A percentile compares a stretch with the other conserved stretches of the same genome.
These are phyloP conservation scores for Xerocomus potaroensis DNA, from an alignment of 768 basidiomycete species.

Conservation along the genomic window DNA sequence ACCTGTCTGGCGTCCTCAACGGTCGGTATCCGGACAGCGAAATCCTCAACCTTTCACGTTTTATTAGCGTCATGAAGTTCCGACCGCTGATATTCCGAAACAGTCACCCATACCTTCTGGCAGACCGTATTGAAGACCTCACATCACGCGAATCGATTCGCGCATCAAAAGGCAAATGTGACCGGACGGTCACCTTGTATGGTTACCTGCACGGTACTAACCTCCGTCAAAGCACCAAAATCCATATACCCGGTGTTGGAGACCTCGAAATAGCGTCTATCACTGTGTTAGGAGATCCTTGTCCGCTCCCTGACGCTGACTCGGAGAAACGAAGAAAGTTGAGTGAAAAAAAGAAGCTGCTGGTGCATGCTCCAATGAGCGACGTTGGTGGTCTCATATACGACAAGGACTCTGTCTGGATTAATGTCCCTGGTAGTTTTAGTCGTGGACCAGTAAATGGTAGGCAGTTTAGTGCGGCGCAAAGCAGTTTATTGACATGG, in stretches of 20 bases:
- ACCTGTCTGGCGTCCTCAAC: conserved; percentile 93
- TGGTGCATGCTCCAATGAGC: conserved; percentile 98
- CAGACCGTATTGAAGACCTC: conserved; percentile 92
- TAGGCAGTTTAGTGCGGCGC: conserved; percentile 27
- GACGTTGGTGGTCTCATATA: conserved; percentile 95
- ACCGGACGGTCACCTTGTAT: conserved; percentile 90
- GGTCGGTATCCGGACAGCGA: conserved; percentile 97
- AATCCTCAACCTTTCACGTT: conserved; percentile 92
- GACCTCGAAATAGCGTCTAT: conserved; percentile 78
- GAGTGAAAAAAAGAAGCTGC: conserved; percentile 89
- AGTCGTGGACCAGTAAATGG: conserved; percentile 69
- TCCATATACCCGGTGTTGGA: conserved; percentile 94
- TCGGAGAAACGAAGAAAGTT: conserved; percentile 89
- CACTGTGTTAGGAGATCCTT: conserved; percentile 83
- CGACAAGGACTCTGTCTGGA: conserved; percentile 97
- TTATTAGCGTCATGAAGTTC: conserved; percentile 98
- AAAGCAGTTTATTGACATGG: background rate
- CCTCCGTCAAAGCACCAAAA: conserved; percentile 64
- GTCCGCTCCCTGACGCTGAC: conserved; percentile 87
- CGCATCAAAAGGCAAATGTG: conserved; percentile 77
- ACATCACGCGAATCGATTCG: conserved; percentile 84
- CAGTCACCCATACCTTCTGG: conserved; percentile 89
- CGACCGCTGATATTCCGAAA: conserved; percentile 96
- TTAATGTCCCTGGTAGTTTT: conserved; percentile 96
- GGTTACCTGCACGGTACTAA: conserved; percentile 94